A percentile compares a stretch with the other conserved stretches of the same genome.
These are phyloP conservation scores for Backusella psychrophila DNA, from an alignment of 192 early-diverging fungal genomes.

Conservation along the genomic window DNA sequence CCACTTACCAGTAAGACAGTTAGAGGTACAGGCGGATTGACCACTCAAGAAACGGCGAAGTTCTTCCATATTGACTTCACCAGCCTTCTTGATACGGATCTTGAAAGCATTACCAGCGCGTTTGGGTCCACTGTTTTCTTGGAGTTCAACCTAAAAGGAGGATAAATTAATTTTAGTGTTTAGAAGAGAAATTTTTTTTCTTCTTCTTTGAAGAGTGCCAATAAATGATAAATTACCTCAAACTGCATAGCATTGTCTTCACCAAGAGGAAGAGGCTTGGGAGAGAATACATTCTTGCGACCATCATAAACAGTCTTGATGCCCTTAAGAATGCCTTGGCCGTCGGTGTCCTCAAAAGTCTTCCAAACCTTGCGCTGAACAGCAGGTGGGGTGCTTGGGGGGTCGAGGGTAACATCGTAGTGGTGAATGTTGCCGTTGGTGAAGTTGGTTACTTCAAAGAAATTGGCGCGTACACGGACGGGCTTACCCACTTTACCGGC, in stretches of 20 bases:
- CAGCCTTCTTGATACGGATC: constrained; percentile 63
- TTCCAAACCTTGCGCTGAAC: constrained; percentile 73
- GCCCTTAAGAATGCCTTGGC: constrained; percentile 54
- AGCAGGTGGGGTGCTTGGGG: constrained; percentile 57
- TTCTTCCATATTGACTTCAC: constrained; percentile 66
- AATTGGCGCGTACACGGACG: constrained; percentile 63
- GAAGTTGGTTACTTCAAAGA: constrained; percentile 70
- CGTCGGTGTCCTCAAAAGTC: constrained; percentile 53
- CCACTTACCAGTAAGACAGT: constrained; percentile 42
- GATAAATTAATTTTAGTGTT: background rate
- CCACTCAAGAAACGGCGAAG: constrained; percentile 51
- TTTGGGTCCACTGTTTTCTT: constrained; percentile 35
- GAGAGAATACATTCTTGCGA: constrained; percentile 72
- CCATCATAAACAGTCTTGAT: constrained; percentile 81
- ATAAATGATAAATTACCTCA: constrained; percentile 52
- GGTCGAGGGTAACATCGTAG: constrained; percentile 81
- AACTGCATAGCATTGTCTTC: constrained; percentile 59
- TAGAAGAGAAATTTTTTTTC: background rate
- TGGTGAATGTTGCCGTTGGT: constrained; percentile 74
- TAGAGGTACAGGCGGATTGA: constrained; percentile 40
- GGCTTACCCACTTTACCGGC: constrained; percentile 43
- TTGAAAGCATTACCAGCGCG: constrained; percentile 58
- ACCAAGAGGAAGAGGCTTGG: constrained; percentile 52
- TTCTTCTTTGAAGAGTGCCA: background rate
- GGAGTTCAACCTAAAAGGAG: constrained; percentile 37